Evolutionary conservation across 1,284 basidiomycete genomes (phyloP).

Genomic region (Trametes pubescens): DNA sequence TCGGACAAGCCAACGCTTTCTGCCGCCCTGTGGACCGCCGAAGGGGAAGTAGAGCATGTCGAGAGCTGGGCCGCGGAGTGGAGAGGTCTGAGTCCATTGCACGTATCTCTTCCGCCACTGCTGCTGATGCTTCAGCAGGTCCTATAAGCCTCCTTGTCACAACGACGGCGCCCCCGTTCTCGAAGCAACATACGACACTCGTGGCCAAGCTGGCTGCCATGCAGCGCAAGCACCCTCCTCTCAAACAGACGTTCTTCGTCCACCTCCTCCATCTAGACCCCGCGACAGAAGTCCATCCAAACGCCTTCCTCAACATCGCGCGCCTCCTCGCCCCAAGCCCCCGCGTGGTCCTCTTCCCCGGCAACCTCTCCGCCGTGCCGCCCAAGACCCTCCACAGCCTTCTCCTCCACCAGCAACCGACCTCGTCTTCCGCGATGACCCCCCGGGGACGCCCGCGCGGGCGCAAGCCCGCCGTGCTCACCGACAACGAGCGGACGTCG

Average conservation of each 20-base stretch:
- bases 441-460: slow-evolving; percentile 15
- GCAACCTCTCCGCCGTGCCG: slow-evolving; percentile 44
- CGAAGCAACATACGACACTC: slow-evolving; percentile 35
- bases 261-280: slow-evolving; percentile 59
- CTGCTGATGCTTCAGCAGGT: slow-evolving; percentile 45
- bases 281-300: slow-evolving; percentile 51
- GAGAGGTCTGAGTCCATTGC: slow-evolving; percentile 49
- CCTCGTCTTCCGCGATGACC: slow-evolving; percentile 26
- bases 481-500: slow-evolving; percentile 41
- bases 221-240: slow-evolving; percentile 36
- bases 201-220: slow-evolving; percentile 36
- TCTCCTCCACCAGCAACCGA: slow-evolving; percentile 26
- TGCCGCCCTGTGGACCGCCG: slow-evolving; percentile 62
- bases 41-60: slow-evolving; percentile 46
- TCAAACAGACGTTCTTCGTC: slow-evolving; percentile 47
- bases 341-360: slow-evolving; percentile 61
- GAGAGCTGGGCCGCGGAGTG: slow-evolving; percentile 52
- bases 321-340: slow-evolving; percentile 63
- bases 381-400: slow-evolving; percentile 38
- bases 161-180: slow-evolving; percentile 46
- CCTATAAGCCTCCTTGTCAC: slow-evolving; percentile 63
- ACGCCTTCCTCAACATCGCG: slow-evolving; percentile 69
- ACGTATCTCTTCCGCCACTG: background rate
- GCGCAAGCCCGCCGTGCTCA: slow-evolving; percentile 40
- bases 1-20: slow-evolving; percentile 43